A percentile compares a stretch with the other conserved stretches of the same genome.
These are phyloP conservation scores for Lipomyces kockii DNA, from an alignment of 805 yeast genomes.

Conservation along the genomic window DNA sequence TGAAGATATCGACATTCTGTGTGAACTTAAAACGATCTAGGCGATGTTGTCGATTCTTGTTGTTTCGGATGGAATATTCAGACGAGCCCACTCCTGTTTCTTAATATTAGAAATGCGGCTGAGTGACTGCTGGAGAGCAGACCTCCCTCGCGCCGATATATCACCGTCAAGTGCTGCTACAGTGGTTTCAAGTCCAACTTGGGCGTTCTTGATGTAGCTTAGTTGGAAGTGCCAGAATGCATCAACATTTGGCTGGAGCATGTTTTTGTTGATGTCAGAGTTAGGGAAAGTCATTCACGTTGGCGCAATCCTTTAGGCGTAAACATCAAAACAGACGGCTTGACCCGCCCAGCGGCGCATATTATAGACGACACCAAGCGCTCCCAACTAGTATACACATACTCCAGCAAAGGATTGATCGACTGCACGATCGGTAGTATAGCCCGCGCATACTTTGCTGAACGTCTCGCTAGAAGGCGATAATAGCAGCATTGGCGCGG, in stretches of 20 bases:
- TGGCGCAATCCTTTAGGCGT: not conserved
- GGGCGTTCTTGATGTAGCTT: too few relatives aligned
- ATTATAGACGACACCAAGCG: not conserved
- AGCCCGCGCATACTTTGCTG: not conserved
- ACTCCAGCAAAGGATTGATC: not conserved
- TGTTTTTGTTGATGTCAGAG: not conserved
- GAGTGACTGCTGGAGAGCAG: not conserved
- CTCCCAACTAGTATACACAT: not conserved
- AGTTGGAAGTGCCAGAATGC: too few relatives aligned
- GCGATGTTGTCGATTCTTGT: not conserved
- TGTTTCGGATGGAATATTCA: not conserved
- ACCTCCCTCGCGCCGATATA: not conserved
- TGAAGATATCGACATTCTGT: slow-evolving; percentile 56
- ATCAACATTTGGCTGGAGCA: too few relatives aligned
- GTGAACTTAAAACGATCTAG: not conserved
- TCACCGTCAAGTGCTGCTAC: not conserved
- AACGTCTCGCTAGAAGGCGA: slow-evolving; percentile 8
- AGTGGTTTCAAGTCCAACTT: not conserved
- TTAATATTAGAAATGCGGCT: not conserved
- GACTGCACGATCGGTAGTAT: not conserved
- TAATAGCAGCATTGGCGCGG: slow-evolving; percentile 11
- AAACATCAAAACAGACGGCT: not conserved
- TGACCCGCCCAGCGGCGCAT: not conserved
- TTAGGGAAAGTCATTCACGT: not conserved
- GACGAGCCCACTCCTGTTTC: not conserved